Evolutionary conservation across 2,329 filamentous ascomycete species (phyloP).

Genomic region (Emericellopsis atlantica): DNA sequence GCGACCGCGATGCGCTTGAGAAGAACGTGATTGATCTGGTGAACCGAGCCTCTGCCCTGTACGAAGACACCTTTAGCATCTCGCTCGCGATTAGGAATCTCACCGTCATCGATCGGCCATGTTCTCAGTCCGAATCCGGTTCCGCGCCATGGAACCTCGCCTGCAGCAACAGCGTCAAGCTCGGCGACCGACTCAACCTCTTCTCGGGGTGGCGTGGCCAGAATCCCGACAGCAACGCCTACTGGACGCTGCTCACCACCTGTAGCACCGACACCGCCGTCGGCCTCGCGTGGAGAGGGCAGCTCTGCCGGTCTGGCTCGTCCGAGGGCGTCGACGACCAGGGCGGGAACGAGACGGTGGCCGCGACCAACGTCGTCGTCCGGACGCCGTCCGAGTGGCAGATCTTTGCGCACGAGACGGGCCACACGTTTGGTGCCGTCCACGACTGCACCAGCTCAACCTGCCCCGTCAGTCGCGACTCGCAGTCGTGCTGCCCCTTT

Average conservation of each 20-base stretch:
- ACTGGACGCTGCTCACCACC: slow-evolving; percentile 80
- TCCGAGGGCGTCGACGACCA: slow-evolving; percentile 30
- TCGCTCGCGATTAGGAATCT: slow-evolving; percentile 82
- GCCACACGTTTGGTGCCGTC: slow-evolving; percentile 90
- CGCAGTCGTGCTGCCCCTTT: slow-evolving; percentile 67
- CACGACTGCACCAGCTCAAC: slow-evolving; percentile 72
- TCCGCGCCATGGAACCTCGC: slow-evolving; percentile 74
- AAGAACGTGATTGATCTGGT: slow-evolving; percentile 72
- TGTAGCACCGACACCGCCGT: slow-evolving; percentile 77
- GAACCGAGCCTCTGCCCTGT: slow-evolving; percentile 76
- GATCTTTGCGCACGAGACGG: slow-evolving; percentile 86
- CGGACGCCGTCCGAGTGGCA: slow-evolving; percentile 82
- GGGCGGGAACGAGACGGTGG: slow-evolving; percentile 56
- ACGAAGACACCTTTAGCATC: slow-evolving; percentile 89
- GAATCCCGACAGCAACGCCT: slow-evolving; percentile 69
- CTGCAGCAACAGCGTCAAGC: slow-evolving; percentile 51
- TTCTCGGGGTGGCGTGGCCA: slow-evolving; percentile 84
- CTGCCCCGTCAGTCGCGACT: slow-evolving; percentile 48
- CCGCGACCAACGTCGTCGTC: slow-evolving; percentile 81
- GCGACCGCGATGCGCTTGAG: slow-evolving; percentile 44
- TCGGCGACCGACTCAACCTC: slow-evolving; percentile 68
- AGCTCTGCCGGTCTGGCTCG: slow-evolving; percentile 58
- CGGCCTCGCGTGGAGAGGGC: slow-evolving; percentile 84
- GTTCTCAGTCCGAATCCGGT: slow-evolving; percentile 54
- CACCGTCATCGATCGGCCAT: slow-evolving; percentile 62